Conservation (phyloP, 2,329 filamentous ascomycete species). For the Plectosphaerella cucumerina region DNA sequence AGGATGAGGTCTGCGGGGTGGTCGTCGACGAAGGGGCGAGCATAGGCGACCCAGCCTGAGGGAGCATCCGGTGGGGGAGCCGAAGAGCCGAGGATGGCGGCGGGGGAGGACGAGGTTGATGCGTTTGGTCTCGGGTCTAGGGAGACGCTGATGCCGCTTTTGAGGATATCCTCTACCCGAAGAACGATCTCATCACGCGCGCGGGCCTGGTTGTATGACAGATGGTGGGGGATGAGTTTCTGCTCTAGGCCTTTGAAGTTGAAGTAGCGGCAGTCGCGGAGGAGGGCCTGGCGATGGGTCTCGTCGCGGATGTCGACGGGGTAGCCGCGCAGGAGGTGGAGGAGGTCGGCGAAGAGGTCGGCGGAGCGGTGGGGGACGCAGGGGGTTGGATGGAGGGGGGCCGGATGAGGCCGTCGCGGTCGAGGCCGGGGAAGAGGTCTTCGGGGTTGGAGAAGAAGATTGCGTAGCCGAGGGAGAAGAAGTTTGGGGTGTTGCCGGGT, state of each 20-base stretch:
- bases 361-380: constrained; percentile 75
- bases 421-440: constrained; percentile 81
- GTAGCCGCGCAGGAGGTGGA: constrained; percentile 81
- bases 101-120: constrained; percentile 19
- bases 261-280: constrained; percentile 88
- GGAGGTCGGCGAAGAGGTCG: constrained; percentile 77
- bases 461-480: constrained; percentile 87
- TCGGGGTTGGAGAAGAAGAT: constrained; percentile 78
- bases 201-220: constrained; percentile 69
- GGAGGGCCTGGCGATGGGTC: constrained; percentile 68
- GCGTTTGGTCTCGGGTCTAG: constrained; percentile 13
- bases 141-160: constrained; percentile 71
- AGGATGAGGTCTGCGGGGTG: constrained; percentile 69
- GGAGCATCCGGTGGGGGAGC: constrained; percentile 17
- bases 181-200: constrained; percentile 71
- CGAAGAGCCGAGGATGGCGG: constrained; percentile 4
- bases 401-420: constrained; percentile 72
- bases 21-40: constrained; percentile 81
- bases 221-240: constrained; percentile 71
- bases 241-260: constrained; percentile 91
- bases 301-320: constrained; percentile 72
- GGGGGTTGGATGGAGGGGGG: constrained; percentile 85
- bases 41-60: constrained; percentile 66
- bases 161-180: constrained; percentile 80
- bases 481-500: constrained; percentile 91